phyloP scores from a whole-genome alignment of 164 flowering plant species.

The Berberis vulgaris region DNA sequence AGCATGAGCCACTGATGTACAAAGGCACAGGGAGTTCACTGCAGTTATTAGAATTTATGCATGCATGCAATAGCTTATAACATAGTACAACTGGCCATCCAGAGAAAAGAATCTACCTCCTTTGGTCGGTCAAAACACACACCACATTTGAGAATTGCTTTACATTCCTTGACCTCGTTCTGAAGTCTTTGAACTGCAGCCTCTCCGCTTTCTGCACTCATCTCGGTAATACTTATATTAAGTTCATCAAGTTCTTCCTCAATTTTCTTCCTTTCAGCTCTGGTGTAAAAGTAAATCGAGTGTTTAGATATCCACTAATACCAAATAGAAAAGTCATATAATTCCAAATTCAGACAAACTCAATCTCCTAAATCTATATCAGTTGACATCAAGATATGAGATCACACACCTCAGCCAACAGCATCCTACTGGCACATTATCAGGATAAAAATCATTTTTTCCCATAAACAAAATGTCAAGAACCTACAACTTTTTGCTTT shows the following conservation, averaged over 20 bases:
- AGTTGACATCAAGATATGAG: no score
- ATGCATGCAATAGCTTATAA: neutral
- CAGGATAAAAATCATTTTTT: no score
- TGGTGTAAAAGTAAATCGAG: conserved; percentile 17
- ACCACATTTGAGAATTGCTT: conserved; percentile 79
- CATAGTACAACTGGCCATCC: neutral
- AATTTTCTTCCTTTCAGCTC: conserved; percentile 50
- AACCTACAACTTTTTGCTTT: no score
- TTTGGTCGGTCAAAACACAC: conserved; percentile 91
- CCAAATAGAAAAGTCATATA: neutral
- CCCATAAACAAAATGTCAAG: no score
- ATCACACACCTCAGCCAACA: no score
- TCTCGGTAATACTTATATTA: conserved; percentile 42
- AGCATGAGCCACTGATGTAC: no score
- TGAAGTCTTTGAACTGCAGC: conserved; percentile 78
- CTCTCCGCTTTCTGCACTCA: conserved; percentile 65
- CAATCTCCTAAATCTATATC: no score
- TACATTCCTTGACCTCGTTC: conserved; percentile 85
- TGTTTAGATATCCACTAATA: neutral
- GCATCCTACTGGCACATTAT: no score
- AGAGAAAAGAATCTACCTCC: conserved; percentile 43
- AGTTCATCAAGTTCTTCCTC: conserved; percentile 71
- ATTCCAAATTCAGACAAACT: no score
- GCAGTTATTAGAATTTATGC: neutral
- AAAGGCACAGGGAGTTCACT: no score